These are phyloP conservation scores for Aspergillus cejpii DNA, from an alignment of 2,329 filamentous ascomycete genomes.

Conservation along the genomic window DNA sequence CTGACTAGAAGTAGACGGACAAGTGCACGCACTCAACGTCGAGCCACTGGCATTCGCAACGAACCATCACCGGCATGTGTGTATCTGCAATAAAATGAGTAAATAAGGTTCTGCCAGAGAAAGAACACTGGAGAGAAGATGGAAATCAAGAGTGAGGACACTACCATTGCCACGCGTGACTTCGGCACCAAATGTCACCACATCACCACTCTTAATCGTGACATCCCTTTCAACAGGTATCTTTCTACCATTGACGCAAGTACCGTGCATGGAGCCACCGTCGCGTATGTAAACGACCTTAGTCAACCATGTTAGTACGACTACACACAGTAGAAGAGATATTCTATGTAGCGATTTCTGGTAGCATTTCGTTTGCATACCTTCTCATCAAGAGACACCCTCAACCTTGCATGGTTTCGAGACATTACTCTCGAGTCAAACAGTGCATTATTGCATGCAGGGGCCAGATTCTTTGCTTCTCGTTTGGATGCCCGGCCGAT, in stretches of 20 bases:
- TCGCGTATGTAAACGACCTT: slow-evolving; percentile 48
- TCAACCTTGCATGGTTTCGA: slow-evolving; percentile 40
- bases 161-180: slow-evolving; percentile 44
- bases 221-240: slow-evolving; percentile 37
- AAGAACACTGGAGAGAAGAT: no score
- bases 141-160: slow-evolving; percentile 1
- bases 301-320: not conserved
- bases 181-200: slow-evolving; percentile 44
- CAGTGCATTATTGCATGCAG: slow-evolving; percentile 37
- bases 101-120: not conserved
- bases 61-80: slow-evolving; percentile 30
- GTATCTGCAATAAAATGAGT: slow-evolving; percentile 18
- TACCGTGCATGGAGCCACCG: slow-evolving; percentile 57
- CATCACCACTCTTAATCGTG: slow-evolving; percentile 34
- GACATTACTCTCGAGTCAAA: slow-evolving; percentile 46
- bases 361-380: slow-evolving; percentile 15
- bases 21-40: slow-evolving; percentile 14
- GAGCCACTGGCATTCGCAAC: slow-evolving; percentile 27
- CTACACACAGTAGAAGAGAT: not conserved
- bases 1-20: not conserved
- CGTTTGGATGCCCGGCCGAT: slow-evolving; percentile 42
- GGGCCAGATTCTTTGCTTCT: slow-evolving; percentile 31
- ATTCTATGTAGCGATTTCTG: not conserved
- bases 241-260: slow-evolving; percentile 46
- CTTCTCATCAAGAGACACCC: slow-evolving; percentile 21